Evolutionary conservation across 345 rosid species (phyloP), one percentile per base, ranked within the genome.

Genomic region (Raphanus sativus): DNA sequence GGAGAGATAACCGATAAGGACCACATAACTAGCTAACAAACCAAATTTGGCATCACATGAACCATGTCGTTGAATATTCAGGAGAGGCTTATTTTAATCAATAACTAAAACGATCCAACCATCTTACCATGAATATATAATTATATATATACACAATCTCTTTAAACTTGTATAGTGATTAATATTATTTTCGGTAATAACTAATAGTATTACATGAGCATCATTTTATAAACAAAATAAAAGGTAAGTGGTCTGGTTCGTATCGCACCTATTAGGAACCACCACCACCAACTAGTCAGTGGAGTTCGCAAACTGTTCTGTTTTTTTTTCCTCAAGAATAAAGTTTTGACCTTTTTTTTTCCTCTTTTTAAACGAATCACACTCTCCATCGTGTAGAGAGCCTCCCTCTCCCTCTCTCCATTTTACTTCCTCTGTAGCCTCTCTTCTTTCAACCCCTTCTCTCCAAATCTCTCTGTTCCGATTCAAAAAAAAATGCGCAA

Each of bases 401-500:
- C 74, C 38, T 24, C 71, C 26, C 36, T 5, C 36, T 15, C 36
- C 2, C 36, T 21, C 17, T 29, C 38, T 62, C 13, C 32, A 40
- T 67, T 30, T 29, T 67, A 48, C 69, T 32, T 67, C 58, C 38
- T 9, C 4, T 2, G 38, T 6, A 4, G 15, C 3, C 28, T 40
- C 11, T 71, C 50, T 29, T 40, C 10, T 70, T 30, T 28, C n/a
- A n/a, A n/a, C n/a, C n/a, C n/a, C n/a, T n/a, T 38, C 74, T 17
- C 60, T 40, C 21, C 66, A 34, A 42, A 29, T 21, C 21, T 65
- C 48, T 17, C 12, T 16, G 7, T 28, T 65, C 12, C 26, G 73
- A 63, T 11, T 70, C 33, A 1, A 42, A 67, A 70, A 70, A 90
- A 70, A 76, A 90, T 90, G 96, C 88, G 85, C 5, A 81, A 81